Base-by-base conservation (phyloP, 2,329 filamentous ascomycete species). In the Pezicula neosporulosa region DNA sequence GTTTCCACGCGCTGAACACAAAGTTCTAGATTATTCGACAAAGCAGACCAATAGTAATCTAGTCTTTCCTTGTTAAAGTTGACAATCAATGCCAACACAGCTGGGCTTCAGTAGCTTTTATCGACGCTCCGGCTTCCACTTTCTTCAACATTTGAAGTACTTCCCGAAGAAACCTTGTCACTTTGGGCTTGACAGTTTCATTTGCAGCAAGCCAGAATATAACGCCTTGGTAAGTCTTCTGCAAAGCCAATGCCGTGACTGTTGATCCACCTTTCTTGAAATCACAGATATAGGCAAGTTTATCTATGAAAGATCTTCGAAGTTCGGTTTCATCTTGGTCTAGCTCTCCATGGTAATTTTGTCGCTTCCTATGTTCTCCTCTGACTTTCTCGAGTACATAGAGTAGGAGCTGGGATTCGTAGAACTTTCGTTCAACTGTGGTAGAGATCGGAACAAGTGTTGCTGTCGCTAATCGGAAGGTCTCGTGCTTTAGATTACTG, bases 281-380 rank as follows among this genome's bases (percentile, higher is more conserved):
- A 49, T 78, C 76, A 53, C 73, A 77, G 8, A 78, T 55, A 54
- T 71, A 75, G 15, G 72, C 66, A 4, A 78, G 59, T 30, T 70
- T 69, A 3, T 67, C 62, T 1, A 74, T 61, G 27, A 77, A 70
- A 18, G 50, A 33, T 39, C 51, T n/a, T n/a, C 47, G 35, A 3
- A 48, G 18, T 49, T 54, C 27, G 21, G 42, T 42, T 38, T 49
- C 38, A 15, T 53, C 44, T 4, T 39, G 36, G 24, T 49, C 47
- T 15, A 49, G 47, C 19, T 49, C 47, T 21, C 47, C 47, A 21
- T 49, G 39, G 47, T 49, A 49, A 19, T 49, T 44, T 44, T 44
- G 47, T 49, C 39, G 47, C 47, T 49, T 49, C 27, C 12, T 44
- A 0, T 44, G 49, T 12, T 57, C 53, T 48, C 67, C 67, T 48